Evolutionary conservation across 1,284 basidiomycete genomes (phyloP), one percentile per base, ranked within the genome.

Genomic region (Pseudozyma hubeiensis): DNA sequence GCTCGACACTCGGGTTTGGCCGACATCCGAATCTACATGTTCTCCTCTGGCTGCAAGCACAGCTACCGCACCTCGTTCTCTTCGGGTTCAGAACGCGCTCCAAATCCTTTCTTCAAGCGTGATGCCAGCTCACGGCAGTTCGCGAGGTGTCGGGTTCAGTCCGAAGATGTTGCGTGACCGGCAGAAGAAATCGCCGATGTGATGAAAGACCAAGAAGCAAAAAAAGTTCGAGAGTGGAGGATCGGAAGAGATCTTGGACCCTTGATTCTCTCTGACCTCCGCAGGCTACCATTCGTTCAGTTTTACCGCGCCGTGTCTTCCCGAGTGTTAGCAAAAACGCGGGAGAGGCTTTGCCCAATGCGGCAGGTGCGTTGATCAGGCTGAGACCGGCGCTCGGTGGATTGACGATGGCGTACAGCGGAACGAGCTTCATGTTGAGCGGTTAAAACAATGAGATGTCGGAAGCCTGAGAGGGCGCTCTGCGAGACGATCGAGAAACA

Each of bases 401-500:
- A 2, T 24, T 78, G 6, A 71, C 70, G 4, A 78, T 78, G 76
- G 75, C 76, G 19, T 60, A 71, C n/a, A 74, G 69, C 16, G 54
- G 51, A 7, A 63, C 64, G 1, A 65, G 61, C 19, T 70, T 78
- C 11, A 62, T 78, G 16, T 24, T 74, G 31, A 74, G 69, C 43
- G 64, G 70, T 43, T 37, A 77, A 37, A 24, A 63, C 59, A 7
- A 35, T 77, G 45, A 34, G 69, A 8, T 46, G 53, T 31, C 74
- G 75, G 75, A 45, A 33, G 24, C 64, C 64, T 17, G 57, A 60
- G 13, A 33, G 41, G n/a, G 55, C 39, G 17, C 52, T 69, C 3
- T 39, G 54, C 46, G 11, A 17, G 47, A 53, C n/a, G 47, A 57
- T 67, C 24, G 54, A 43, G 40, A 7, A 31, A 5, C 19, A 30